A percentile compares a stretch with the other conserved stretches of the same genome.
Evolutionary conservation across 176 grass and related monocot genomes (phyloP).

Genomic region (Typha latifolia): DNA sequence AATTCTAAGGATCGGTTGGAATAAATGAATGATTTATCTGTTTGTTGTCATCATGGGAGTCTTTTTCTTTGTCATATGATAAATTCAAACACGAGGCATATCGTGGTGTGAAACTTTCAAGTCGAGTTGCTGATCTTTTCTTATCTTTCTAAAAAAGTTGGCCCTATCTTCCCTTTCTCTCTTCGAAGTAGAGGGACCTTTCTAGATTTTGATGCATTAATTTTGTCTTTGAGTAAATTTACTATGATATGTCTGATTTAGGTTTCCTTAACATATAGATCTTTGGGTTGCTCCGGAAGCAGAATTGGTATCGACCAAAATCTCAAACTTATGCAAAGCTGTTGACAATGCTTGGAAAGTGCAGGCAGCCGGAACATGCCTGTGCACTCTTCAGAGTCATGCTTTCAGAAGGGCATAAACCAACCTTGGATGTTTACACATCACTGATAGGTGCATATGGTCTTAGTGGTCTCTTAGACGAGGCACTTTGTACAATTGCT

Average conservation of each 20-base stretch:
- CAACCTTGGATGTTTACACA: conserved; percentile 64
- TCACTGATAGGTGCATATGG: conserved; percentile 65
- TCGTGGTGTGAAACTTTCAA: too few species aligned
- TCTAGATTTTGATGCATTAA: background rate
- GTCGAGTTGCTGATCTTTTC: too few species aligned
- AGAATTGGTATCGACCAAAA: conserved; percentile 76
- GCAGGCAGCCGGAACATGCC: conserved; percentile 47
- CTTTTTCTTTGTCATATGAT: too few species aligned
- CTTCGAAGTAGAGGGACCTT: background rate
- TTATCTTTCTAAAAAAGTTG: too few species aligned
- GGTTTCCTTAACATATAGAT: conserved; percentile 34
- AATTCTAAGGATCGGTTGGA: too few species aligned
- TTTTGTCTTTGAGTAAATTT: background rate
- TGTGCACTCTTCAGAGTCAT: conserved; percentile 51
- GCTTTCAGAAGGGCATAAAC: conserved; percentile 49
- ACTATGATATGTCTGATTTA: background rate
- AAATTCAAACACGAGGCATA: too few species aligned
- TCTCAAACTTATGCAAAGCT: conserved; percentile 71
- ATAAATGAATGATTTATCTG: too few species aligned
- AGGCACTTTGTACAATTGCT: conserved; percentile 49
- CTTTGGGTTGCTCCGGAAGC: conserved; percentile 71
- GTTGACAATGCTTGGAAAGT: conserved; percentile 77
- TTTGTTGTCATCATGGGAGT: too few species aligned
- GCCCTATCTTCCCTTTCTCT: too few species aligned
- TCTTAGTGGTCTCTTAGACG: conserved; percentile 44